Percentiles rank a stretch among this genome's conserved stretches.
These are phyloP conservation scores for Sextonia rubra DNA, from an alignment of 164 flowering plant species.

Conservation along the genomic window DNA sequence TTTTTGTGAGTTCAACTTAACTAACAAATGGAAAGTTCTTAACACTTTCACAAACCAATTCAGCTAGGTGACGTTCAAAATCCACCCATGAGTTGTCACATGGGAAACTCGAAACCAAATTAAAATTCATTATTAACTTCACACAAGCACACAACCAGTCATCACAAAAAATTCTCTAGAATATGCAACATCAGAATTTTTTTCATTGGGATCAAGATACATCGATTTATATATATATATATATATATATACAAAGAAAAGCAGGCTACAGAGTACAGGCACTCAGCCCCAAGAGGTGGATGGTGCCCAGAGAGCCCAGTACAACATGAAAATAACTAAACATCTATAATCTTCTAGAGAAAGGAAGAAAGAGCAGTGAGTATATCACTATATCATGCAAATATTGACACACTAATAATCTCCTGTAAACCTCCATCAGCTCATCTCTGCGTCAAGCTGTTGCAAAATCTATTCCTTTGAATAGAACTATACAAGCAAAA, in stretches of 20 bases:
- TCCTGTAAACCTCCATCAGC: background rate
- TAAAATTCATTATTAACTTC: too few species aligned
- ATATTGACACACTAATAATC: background rate
- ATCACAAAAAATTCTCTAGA: too few species aligned
- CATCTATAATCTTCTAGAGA: background rate
- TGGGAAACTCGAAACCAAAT: too few species aligned
- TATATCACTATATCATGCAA: background rate
- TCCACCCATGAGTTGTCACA: too few species aligned
- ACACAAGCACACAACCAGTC: too few species aligned
- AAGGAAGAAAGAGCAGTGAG: background rate
- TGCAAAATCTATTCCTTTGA: background rate
- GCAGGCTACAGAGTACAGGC: background rate
- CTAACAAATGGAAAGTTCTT: too few species aligned
- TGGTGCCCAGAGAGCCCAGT: background rate
- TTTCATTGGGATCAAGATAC: constrained; percentile 2
- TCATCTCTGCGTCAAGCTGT: background rate
- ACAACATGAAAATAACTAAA: background rate
- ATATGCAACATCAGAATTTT: too few species aligned
- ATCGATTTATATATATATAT: constrained; percentile 13
- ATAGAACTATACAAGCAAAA: background rate
- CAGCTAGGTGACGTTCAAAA: too few species aligned
- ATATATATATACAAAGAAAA: constrained; percentile 11
- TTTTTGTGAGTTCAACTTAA: too few species aligned
- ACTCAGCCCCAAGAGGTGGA: background rate
- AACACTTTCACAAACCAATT: too few species aligned